A percentile compares a stretch with the other conserved stretches of the same genome.
Conservation (phyloP, 345 rosid species). For the Eucalyptus fibrosa region DNA sequence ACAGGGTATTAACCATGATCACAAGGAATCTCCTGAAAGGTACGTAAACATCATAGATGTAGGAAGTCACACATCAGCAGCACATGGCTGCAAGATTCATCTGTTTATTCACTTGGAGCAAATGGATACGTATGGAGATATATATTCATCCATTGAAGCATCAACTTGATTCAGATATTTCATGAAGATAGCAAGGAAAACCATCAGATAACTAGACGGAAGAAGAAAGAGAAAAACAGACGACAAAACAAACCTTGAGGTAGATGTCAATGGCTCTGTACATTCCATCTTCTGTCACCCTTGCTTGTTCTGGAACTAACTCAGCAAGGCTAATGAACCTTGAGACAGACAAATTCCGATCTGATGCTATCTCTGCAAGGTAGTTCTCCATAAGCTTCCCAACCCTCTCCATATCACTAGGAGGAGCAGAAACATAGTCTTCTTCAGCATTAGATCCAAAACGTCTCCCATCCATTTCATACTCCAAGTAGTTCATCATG, state of each 20-base stretch:
- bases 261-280: constrained; percentile 84
- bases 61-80: not conserved
- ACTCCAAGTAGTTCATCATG: constrained; percentile 59
- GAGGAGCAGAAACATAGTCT: constrained; percentile 25
- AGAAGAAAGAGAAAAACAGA: not conserved
- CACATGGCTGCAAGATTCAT: not conserved
- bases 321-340: constrained; percentile 63
- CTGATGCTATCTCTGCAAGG: constrained; percentile 81
- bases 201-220: not conserved
- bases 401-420: constrained; percentile 60
- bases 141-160: not conserved
- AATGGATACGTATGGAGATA: not conserved
- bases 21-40: not conserved
- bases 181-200: not conserved
- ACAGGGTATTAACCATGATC: not conserved
- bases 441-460: constrained; percentile 20
- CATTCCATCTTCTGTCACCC: constrained; percentile 81
- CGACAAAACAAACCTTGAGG: constrained; percentile 53
- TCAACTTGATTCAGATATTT: not conserved
- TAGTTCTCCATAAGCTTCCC: constrained; percentile 88
- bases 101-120: not conserved
- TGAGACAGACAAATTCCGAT: constrained; percentile 44
- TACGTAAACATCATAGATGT: not conserved
- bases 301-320: constrained; percentile 69
- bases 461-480: constrained; percentile 32